Evolutionary conservation across 345 rosid species (phyloP).

Genomic region (Dimocarpus longan): DNA sequence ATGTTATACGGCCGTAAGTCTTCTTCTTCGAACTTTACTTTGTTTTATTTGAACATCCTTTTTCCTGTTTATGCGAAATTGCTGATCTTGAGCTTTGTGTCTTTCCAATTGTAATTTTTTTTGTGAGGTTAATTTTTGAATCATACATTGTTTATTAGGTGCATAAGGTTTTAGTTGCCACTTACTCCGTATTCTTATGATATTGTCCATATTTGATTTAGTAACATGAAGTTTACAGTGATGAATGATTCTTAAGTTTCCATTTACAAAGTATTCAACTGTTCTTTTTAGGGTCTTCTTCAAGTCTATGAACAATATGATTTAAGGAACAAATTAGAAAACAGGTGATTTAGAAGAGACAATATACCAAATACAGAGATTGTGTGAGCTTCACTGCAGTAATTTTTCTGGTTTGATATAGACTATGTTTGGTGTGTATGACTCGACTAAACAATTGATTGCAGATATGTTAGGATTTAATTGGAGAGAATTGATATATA

Average conservation of each 20-base stretch:
- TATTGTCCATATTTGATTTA: background rate
- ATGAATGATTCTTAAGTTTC: background rate
- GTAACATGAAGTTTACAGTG: background rate
- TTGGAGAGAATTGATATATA: background rate
- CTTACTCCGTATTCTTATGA: background rate
- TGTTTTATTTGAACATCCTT: slow-evolving; percentile 2
- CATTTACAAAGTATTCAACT: background rate
- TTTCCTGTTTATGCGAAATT: slow-evolving; percentile 15
- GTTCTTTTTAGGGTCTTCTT: background rate
- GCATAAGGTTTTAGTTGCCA: background rate
- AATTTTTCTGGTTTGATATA: background rate
- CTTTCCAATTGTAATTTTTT: background rate
- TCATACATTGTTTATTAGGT: background rate
- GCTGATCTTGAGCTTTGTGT: slow-evolving; percentile 11
- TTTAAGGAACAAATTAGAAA: too few species aligned
- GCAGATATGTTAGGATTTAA: background rate
- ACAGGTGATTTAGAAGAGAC: background rate
- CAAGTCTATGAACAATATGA: background rate
- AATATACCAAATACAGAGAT: background rate
- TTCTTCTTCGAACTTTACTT: slow-evolving; percentile 17
- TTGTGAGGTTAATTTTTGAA: background rate
- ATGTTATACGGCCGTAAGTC: slow-evolving; percentile 91
- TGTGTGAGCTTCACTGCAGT: background rate
- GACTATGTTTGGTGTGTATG: too few species aligned
- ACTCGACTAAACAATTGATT: background rate